A percentile compares a stretch with the other conserved stretches of the same genome.
These are phyloP conservation scores for Penicillium lividum DNA, from an alignment of 495 filamentous ascomycete species.

Conservation along the genomic window DNA sequence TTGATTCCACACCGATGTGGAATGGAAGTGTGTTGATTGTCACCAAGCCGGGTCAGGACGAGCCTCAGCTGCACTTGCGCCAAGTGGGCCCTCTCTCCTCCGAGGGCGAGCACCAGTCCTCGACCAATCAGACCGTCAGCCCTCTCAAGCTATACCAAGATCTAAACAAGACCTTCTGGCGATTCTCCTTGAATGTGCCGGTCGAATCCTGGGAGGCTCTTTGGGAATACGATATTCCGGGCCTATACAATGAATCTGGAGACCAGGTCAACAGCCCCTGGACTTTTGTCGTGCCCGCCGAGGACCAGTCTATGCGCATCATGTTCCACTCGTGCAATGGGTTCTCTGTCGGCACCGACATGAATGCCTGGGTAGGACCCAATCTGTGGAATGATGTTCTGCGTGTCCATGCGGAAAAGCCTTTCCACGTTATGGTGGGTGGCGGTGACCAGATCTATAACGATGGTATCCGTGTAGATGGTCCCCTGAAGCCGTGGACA, in stretches of 20 bases:
- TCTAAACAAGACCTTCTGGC: slow-evolving; percentile 75
- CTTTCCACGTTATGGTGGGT: slow-evolving; percentile 95
- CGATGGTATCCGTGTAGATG: slow-evolving; percentile 80
- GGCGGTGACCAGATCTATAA: slow-evolving; percentile 97
- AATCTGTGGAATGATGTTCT: slow-evolving; percentile 91
- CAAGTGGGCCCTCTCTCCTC: slow-evolving; percentile 41
- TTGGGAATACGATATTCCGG: slow-evolving; percentile 52
- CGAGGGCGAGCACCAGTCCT: slow-evolving; percentile 14
- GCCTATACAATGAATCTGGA: slow-evolving; percentile 38
- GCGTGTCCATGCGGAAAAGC: slow-evolving; percentile 63
- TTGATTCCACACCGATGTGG: slow-evolving; percentile 59
- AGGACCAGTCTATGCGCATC: slow-evolving; percentile 83
- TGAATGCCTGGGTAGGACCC: slow-evolving; percentile 78
- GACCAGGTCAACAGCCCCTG: slow-evolving; percentile 42
- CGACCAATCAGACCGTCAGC: slow-evolving; percentile 31
- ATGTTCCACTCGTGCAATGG: slow-evolving; percentile 98
- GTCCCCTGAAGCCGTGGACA: slow-evolving; percentile 79
- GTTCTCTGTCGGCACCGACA: slow-evolving; percentile 89
- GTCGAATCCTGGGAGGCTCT: slow-evolving; percentile 47
- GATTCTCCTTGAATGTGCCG: slow-evolving; percentile 63
- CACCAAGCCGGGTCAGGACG: slow-evolving; percentile 60
- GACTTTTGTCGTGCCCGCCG: slow-evolving; percentile 74
- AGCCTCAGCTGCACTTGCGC: slow-evolving; percentile 52
- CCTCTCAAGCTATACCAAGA: slow-evolving; percentile 80
- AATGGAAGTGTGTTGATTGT: slow-evolving; percentile 83